phyloP scores from a whole-genome alignment of 306 rosid genomes.

The Vigna angularis region DNA sequence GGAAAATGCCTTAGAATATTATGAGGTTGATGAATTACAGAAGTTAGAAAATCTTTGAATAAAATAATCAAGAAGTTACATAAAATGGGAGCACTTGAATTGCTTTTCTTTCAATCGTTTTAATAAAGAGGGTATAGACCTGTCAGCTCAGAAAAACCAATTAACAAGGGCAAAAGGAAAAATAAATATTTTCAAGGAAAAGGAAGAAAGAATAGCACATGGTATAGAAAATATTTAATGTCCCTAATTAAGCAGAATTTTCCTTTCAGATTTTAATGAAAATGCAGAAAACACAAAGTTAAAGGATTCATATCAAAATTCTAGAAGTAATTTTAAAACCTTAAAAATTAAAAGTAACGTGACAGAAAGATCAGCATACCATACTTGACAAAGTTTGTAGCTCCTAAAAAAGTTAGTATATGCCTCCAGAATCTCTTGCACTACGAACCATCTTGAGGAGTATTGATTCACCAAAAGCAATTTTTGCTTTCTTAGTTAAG shows the following conservation, averaged over 20 bases:
- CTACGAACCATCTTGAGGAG: slow-evolving; percentile 24
- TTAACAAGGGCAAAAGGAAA: neutral
- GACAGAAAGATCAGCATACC: slow-evolving; percentile 26
- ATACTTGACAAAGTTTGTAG: slow-evolving; percentile 9
- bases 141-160: neutral
- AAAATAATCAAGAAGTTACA: neutral
- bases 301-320: slow-evolving; percentile 7
- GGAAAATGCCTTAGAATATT: neutral
- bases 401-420: slow-evolving; percentile 3
- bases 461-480: slow-evolving; percentile 41
- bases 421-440: slow-evolving; percentile 23
- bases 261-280: neutral
- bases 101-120: neutral
- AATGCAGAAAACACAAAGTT: slow-evolving; percentile 3
- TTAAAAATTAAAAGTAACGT: neutral
- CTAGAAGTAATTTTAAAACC: slow-evolving; percentile 4
- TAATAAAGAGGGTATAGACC: neutral
- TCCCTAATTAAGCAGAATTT: neutral
- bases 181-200: neutral
- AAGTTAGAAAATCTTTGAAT: neutral
- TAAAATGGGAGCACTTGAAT: slow-evolving; percentile 15
- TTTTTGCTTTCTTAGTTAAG: slow-evolving; percentile 59
- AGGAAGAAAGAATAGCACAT: slow-evolving; percentile 5
- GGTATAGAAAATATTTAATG: neutral
- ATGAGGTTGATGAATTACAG: neutral